Conservation (phyloP, 2,329 filamentous ascomycete genomes). For the Stachybotrys chlorohalonatus region DNA sequence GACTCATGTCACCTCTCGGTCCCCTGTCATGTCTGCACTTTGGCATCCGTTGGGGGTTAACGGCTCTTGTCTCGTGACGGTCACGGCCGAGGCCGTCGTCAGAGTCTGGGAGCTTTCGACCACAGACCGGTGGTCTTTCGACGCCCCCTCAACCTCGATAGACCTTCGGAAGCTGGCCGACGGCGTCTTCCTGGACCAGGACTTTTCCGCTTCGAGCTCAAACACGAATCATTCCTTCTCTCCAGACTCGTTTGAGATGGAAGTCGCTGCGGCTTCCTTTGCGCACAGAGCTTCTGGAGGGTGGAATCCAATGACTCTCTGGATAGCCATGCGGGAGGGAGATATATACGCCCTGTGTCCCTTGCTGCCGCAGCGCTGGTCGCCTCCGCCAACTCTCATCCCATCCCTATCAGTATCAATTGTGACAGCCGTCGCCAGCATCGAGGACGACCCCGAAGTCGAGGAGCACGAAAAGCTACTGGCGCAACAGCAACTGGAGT, state of each 20-base stretch:
- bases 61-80: constrained; percentile 74
- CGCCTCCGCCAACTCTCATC: constrained; percentile 64
- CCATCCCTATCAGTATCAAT: constrained; percentile 78
- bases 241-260: constrained; percentile 85
- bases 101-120: constrained; percentile 83
- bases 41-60: constrained; percentile 91
- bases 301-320: constrained; percentile 94
- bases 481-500: constrained; percentile 55
- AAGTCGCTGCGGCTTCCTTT: constrained; percentile 85
- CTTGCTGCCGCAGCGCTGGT: constrained; percentile 79
- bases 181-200: constrained; percentile 71
- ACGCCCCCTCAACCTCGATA: constrained; percentile 71
- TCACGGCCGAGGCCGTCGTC: constrained; percentile 81
- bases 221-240: constrained; percentile 76
- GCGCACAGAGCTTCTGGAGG: constrained; percentile 57
- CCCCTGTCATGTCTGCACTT: constrained; percentile 68
- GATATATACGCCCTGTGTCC: constrained; percentile 92
- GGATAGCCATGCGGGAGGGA: constrained; percentile 90
- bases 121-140: constrained; percentile 81
- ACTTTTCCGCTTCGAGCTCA: constrained; percentile 68
- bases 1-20: constrained; percentile 79
- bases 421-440: constrained; percentile 59
- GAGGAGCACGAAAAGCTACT: constrained; percentile 45
- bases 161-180: constrained; percentile 86
- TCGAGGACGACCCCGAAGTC: constrained; percentile 49